These are phyloP conservation scores for Trametes polyzona DNA, from an alignment of 1,284 basidiomycete genomes.

Conservation along the genomic window DNA sequence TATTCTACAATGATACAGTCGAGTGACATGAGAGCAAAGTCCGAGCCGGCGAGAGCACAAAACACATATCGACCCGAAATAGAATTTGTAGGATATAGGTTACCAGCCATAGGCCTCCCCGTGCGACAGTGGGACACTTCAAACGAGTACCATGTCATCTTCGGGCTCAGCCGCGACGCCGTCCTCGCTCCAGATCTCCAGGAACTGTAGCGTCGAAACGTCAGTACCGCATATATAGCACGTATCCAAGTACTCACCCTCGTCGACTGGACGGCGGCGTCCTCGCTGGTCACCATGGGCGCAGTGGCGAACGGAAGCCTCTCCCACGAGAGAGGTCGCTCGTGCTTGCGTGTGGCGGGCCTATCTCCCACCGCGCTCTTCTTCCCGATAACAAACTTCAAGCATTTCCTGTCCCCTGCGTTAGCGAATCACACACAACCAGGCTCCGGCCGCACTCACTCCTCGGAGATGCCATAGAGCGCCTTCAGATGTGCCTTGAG, in stretches of 20 bases:
- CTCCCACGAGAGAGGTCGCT: conserved; percentile 69
- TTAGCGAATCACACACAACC: neutral
- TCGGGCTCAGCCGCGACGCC: conserved; percentile 74
- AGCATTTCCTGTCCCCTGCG: conserved; percentile 70
- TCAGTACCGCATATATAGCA: too few species aligned
- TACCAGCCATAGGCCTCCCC: conserved; percentile 2
- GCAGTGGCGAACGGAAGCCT: conserved; percentile 66
- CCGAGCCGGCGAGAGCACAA: conserved; percentile 5
- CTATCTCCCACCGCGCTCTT: conserved; percentile 86
- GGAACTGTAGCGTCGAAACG: conserved; percentile 54
- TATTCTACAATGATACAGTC: conserved; percentile 14
- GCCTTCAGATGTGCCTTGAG: conserved; percentile 84
- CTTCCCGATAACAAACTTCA: conserved; percentile 83
- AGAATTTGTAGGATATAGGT: neutral
- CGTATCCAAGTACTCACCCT: conserved; percentile 48
- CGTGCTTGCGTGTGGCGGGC: conserved; percentile 66
- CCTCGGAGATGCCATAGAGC: conserved; percentile 84
- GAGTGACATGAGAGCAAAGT: conserved; percentile 15
- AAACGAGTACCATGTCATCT: conserved; percentile 39
- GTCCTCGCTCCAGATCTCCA: conserved; percentile 82
- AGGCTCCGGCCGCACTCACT: conserved; percentile 55
- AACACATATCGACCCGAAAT: conserved; percentile 6
- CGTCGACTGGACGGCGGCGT: conserved; percentile 59
- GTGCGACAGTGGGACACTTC: too few species aligned
- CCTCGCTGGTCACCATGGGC: conserved; percentile 61